These are phyloP conservation scores for Lactarius indigo DNA, from an alignment of 768 basidiomycete genomes.

Conservation along the genomic window DNA sequence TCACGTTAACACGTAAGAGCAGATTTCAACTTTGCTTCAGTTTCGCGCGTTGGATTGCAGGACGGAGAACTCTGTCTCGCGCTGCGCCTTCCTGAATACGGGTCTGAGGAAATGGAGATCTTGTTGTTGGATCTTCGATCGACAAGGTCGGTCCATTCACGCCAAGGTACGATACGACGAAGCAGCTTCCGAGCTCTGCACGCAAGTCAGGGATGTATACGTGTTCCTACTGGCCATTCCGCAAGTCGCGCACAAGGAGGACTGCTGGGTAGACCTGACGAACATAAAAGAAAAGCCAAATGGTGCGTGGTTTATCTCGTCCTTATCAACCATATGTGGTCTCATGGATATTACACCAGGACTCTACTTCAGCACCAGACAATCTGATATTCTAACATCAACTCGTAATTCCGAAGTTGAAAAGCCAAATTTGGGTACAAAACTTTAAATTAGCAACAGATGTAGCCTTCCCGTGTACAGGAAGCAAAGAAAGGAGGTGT, in stretches of 20 bases:
- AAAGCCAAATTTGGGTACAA: too few species aligned
- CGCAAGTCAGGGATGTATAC: conserved; percentile 6
- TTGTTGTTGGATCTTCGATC: neutral
- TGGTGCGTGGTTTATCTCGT: neutral
- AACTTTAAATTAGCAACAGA: too few species aligned
- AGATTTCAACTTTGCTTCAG: conserved; percentile 14
- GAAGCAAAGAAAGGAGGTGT: too few species aligned
- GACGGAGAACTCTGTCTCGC: conserved; percentile 10
- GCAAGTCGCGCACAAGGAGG: neutral
- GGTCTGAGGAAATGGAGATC: neutral
- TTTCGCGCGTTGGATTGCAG: conserved; percentile 10
- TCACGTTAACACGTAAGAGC: neutral
- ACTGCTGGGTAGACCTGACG: conserved; percentile 9
- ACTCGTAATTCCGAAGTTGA: too few species aligned
- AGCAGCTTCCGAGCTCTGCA: neutral
- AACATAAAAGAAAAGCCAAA: neutral
- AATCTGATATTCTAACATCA: too few species aligned
- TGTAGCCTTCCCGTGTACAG: too few species aligned
- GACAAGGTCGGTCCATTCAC: conserved; percentile 9
- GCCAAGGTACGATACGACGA: conserved; percentile 2
- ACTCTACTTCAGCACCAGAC: neutral
- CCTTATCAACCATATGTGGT: neutral
- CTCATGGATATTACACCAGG: neutral
- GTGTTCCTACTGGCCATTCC: conserved; percentile 3
- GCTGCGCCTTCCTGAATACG: neutral